Conservation (phyloP, 2,329 filamentous ascomycete genomes). For the Botrytis porri region DNA sequence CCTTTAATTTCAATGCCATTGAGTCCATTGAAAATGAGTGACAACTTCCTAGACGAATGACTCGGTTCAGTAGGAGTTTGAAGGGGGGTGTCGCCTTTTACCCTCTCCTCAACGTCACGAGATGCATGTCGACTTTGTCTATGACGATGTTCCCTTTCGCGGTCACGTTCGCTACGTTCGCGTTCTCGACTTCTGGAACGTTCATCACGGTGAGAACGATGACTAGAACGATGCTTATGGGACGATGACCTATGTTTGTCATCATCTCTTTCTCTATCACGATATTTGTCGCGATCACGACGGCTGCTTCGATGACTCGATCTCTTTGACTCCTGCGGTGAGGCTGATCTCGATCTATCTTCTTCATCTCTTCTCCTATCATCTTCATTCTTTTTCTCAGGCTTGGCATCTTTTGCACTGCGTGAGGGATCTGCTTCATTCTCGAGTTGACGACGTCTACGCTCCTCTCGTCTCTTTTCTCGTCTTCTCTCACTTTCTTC, state of each 20-base stretch:
- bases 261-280: constrained; percentile 44
- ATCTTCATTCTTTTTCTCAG: constrained; percentile 25
- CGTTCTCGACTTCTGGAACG: constrained; percentile 46
- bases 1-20: constrained; percentile 38
- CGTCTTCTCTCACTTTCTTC: constrained; percentile 36
- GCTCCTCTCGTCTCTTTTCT: constrained; percentile 34
- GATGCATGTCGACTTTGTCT: constrained; percentile 32
- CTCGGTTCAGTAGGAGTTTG: constrained; percentile 25
- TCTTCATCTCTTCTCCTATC: constrained; percentile 42
- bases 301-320: constrained; percentile 57
- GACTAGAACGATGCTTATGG: constrained; percentile 45
- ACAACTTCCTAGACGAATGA: constrained; percentile 24
- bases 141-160: constrained; percentile 43
- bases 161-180: constrained; percentile 45
- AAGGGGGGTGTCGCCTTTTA: constrained; percentile 21
- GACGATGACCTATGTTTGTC: constrained; percentile 42
- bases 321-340: constrained; percentile 56
- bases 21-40: constrained; percentile 25
- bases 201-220: constrained; percentile 49
- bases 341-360: constrained; percentile 62
- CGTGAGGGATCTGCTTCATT: constrained; percentile 29
- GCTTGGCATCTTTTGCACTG: constrained; percentile 24
- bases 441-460: constrained; percentile 30
- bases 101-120: constrained; percentile 27
- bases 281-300: constrained; percentile 53